These are phyloP conservation scores for Talaromyces ruber DNA, from an alignment of 495 filamentous ascomycete species.

Conservation along the genomic window DNA sequence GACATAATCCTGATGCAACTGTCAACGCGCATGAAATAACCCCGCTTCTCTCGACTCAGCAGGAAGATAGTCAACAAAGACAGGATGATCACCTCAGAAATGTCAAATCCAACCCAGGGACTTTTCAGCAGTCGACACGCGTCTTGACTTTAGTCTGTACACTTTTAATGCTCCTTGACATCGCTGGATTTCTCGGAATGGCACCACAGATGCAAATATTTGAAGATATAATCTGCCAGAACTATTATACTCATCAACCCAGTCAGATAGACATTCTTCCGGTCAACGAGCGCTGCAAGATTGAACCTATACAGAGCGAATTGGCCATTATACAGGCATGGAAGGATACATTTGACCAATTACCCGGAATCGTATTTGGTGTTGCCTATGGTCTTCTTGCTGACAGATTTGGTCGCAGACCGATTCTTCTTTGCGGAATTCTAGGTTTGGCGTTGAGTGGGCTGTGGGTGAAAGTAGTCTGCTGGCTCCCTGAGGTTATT, in stretches of 20 bases:
- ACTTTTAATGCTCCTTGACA: not conserved
- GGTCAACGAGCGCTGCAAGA: conserved; percentile 22
- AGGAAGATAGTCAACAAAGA: not conserved
- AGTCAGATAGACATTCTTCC: not conserved
- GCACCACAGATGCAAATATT: conserved; percentile 30
- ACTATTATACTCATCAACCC: conserved; percentile 14
- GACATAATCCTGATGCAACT: not conserved
- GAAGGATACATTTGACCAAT: conserved; percentile 25
- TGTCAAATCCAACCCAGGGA: not conserved
- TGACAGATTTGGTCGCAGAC: conserved; percentile 36
- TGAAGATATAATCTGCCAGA: conserved; percentile 30
- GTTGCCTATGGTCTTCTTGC: conserved; percentile 23
- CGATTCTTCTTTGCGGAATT: conserved; percentile 24
- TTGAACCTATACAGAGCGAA: conserved; percentile 35
- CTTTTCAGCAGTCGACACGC: not conserved
- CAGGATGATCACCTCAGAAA: not conserved
- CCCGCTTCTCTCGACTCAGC: not conserved
- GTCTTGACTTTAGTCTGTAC: not conserved
- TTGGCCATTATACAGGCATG: conserved; percentile 30
- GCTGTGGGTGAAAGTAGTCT: conserved; percentile 9
- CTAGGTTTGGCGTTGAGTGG: conserved; percentile 25
- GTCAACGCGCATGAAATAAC: not conserved
- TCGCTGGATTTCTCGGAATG: conserved; percentile 18
- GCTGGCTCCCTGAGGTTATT: conserved; percentile 14
- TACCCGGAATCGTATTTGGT: conserved; percentile 28